phyloP scores from a whole-genome alignment of 352 stramenopile genomes.

The Globisporangium nodosum region DNA sequence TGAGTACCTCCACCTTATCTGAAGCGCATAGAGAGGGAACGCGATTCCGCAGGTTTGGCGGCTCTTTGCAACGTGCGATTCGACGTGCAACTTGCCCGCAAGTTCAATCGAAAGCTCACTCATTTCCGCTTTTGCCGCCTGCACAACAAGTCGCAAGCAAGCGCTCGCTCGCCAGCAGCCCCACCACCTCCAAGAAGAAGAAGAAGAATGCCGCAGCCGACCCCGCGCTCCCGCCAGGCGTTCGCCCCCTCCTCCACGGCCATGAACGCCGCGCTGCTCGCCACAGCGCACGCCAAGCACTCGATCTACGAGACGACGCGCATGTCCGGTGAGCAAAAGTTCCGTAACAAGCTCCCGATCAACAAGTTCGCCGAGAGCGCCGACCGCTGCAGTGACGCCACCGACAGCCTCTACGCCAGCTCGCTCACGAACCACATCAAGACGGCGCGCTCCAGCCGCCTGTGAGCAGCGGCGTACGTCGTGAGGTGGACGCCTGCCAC shows the following conservation, averaged over 20 bases:
- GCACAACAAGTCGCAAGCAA: too few relatives aligned
- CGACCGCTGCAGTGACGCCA: slow-evolving; percentile 39
- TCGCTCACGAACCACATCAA: slow-evolving; percentile 39
- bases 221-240: slow-evolving; percentile 4
- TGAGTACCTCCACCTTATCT: too few relatives aligned
- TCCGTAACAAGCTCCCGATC: slow-evolving; percentile 33
- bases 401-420: slow-evolving; percentile 37
- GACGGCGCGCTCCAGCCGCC: slow-evolving; percentile 25
- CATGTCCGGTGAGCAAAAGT: slow-evolving; percentile 48
- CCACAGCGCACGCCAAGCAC: slow-evolving; percentile 14
- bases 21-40: too few relatives aligned
- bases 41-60: too few relatives aligned
- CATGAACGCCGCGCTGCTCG: slow-evolving; percentile 12
- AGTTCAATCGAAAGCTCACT: too few relatives aligned
- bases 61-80: too few relatives aligned
- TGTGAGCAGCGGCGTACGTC: slow-evolving; percentile 16
- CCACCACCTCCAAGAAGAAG: neutral
- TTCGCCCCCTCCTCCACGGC: slow-evolving; percentile 2
- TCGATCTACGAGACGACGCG: slow-evolving; percentile 54
- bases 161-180: too few relatives aligned
- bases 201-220: slow-evolving; percentile 4
- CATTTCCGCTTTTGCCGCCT: too few relatives aligned
- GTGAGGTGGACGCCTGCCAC: neutral
- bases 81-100: too few relatives aligned
- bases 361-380: slow-evolving; percentile 26